A percentile compares a stretch with the other conserved stretches of the same genome.
These are phyloP conservation scores for Coprinopsis cinerea DNA, from an alignment of 768 basidiomycete species.

Conservation along the genomic window DNA sequence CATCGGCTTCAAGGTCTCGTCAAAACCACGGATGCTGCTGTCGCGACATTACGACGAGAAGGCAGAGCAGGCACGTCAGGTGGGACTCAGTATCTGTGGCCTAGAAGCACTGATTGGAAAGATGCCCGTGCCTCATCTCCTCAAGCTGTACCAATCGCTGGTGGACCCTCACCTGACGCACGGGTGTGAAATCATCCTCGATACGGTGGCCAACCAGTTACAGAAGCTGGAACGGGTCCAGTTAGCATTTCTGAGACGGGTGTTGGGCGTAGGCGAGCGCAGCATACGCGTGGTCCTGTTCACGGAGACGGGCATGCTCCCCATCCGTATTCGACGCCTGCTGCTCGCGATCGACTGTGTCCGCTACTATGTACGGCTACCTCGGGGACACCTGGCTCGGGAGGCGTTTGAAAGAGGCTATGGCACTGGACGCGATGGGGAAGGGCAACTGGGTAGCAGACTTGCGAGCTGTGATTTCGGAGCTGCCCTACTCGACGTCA, in stretches of 20 bases:
- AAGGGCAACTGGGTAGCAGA: too few species aligned
- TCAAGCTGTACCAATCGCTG: neutral
- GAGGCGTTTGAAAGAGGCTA: too few species aligned
- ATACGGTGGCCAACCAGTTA: neutral
- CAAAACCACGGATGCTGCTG: too few species aligned
- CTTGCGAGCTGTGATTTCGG: too few species aligned
- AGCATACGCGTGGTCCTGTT: neutral
- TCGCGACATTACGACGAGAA: too few species aligned
- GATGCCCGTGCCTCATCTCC: neutral
- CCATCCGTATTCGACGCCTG: neutral
- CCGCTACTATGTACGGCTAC: too few species aligned
- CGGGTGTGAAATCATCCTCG: neutral
- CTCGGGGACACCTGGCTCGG: too few species aligned
- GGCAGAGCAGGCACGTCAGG: too few species aligned
- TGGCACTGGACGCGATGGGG: too few species aligned
- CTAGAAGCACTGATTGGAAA: neutral
- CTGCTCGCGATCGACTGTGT: too few species aligned
- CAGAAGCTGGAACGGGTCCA: neutral
- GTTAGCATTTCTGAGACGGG: neutral
- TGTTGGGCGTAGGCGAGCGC: neutral
- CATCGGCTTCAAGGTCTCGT: too few species aligned
- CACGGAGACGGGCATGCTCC: neutral
- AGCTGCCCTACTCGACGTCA: too few species aligned
- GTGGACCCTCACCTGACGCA: neutral
- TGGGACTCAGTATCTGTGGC: neutral